These are phyloP conservation scores for Aegilops speltoides DNA, from an alignment of 176 grass and related monocot genomes.

Conservation along the genomic window DNA sequence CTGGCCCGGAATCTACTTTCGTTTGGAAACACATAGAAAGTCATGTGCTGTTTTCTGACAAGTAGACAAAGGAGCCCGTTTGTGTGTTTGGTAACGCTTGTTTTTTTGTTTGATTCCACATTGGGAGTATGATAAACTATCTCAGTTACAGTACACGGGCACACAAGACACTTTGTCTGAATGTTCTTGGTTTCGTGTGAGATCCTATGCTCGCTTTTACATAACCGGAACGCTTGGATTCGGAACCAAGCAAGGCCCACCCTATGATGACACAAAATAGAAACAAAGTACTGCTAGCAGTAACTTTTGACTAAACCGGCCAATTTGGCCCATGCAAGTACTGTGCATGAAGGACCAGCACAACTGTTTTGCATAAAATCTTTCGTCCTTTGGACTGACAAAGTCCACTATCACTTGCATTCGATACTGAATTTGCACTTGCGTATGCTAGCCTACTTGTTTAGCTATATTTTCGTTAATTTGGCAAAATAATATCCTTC, in stretches of 20 bases:
- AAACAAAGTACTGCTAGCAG: neutral
- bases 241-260: neutral
- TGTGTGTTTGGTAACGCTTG: neutral
- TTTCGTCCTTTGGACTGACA: neutral
- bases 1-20: neutral
- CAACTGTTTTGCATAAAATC: neutral
- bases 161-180: conserved; percentile 39
- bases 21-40: neutral
- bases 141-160: neutral
- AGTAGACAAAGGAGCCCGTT: neutral
- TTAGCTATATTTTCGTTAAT: neutral
- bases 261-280: neutral
- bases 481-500: neutral
- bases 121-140: neutral
- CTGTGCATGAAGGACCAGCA: neutral
- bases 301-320: conserved; percentile 37
- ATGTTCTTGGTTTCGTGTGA: conserved; percentile 37
- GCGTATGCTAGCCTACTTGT: too few relatives aligned
- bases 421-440: neutral
- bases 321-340: neutral
- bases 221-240: conserved; percentile 6
- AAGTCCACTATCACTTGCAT: neutral
- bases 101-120: conserved; percentile 10
- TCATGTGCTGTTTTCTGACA: conserved; percentile 5
- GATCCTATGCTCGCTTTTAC: neutral